Evolutionary conservation across 345 rosid genomes (phyloP).

Genomic region (Linum lewisii): DNA sequence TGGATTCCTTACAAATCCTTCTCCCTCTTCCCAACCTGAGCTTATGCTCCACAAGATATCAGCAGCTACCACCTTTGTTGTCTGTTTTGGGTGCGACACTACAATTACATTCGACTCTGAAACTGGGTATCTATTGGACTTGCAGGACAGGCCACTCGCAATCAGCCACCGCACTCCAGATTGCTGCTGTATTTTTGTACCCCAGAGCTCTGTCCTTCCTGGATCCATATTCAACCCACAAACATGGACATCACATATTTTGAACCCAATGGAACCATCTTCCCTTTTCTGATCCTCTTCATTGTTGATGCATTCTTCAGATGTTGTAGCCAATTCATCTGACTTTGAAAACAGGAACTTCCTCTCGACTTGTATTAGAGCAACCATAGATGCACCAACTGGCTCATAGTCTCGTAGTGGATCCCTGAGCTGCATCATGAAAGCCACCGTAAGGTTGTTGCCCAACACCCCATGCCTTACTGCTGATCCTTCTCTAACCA

Average conservation of each 20-base stretch:
- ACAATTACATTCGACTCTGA: constrained; percentile 36
- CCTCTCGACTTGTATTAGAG: constrained; percentile 52
- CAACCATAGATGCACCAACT: constrained; percentile 71
- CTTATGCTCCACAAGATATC: constrained; percentile 65
- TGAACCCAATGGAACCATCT: constrained; percentile 25
- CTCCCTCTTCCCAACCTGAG: constrained; percentile 21
- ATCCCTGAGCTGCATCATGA: constrained; percentile 58
- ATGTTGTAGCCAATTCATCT: no score
- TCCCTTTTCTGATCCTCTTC: constrained; percentile 15
- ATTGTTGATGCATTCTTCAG: no score
- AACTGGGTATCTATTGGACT: constrained; percentile 29
- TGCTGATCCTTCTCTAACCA: constrained; percentile 17
- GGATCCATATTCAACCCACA: constrained; percentile 46
- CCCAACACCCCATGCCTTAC: constrained; percentile 26
- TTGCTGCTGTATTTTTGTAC: constrained; percentile 40
- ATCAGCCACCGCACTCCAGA: constrained; percentile 59
- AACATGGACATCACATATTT: constrained; percentile 39
- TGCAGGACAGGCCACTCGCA: constrained; percentile 33
- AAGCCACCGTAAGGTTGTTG: constrained; percentile 39
- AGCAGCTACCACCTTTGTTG: constrained; percentile 13
- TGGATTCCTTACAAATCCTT: constrained; percentile 40
- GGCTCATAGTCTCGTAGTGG: constrained; percentile 55
- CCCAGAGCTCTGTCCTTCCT: constrained; percentile 35
- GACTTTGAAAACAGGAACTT: constrained; percentile 12
- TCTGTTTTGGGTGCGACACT: constrained; percentile 19